These are phyloP conservation scores for Gossypium rotundifolium DNA, from an alignment of 345 rosid genomes.

Conservation along the genomic window DNA sequence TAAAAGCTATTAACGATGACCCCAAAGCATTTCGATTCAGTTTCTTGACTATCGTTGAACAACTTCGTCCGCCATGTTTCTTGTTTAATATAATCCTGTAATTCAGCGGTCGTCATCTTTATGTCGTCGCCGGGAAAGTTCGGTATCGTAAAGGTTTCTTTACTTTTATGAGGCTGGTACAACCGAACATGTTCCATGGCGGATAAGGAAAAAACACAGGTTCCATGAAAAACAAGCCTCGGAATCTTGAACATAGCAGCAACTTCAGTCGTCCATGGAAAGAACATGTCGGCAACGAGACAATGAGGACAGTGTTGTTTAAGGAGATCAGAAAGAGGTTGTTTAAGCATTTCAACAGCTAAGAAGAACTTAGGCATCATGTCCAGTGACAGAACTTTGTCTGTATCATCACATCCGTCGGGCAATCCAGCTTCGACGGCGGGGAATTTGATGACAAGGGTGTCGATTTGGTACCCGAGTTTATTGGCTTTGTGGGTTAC, in stretches of 20 bases:
- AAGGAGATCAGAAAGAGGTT: conserved; percentile 2
- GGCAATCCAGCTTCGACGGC: conserved; percentile 28
- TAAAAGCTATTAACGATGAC: neutral
- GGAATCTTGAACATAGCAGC: conserved; percentile 41
- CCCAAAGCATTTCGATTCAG: neutral
- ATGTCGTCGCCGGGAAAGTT: conserved; percentile 32
- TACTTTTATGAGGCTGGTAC: conserved; percentile 29
- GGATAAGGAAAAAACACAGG: conserved; percentile 32
- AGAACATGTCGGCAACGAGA: conserved; percentile 50
- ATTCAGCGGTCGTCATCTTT: conserved; percentile 18
- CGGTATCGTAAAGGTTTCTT: conserved; percentile 32
- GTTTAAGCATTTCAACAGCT: conserved; percentile 10
- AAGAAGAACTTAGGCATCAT: conserved; percentile 4
- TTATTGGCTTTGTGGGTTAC: conserved; percentile 9
- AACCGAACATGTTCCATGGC: conserved; percentile 14
- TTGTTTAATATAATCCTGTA: neutral
- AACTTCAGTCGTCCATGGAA: conserved; percentile 47
- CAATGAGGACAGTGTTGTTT: conserved; percentile 30
- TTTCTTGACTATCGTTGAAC: neutral
- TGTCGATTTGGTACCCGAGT: conserved; percentile 16
- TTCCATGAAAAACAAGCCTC: conserved; percentile 49
- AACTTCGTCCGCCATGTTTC: neutral
- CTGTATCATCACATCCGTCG: conserved; percentile 16
- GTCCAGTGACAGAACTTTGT: conserved; percentile 3
- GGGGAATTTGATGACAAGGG: conserved; percentile 21